Evolutionary conservation across 1,284 basidiomycete genomes (phyloP).

Genomic region (Naganishia liquefaciens): DNA sequence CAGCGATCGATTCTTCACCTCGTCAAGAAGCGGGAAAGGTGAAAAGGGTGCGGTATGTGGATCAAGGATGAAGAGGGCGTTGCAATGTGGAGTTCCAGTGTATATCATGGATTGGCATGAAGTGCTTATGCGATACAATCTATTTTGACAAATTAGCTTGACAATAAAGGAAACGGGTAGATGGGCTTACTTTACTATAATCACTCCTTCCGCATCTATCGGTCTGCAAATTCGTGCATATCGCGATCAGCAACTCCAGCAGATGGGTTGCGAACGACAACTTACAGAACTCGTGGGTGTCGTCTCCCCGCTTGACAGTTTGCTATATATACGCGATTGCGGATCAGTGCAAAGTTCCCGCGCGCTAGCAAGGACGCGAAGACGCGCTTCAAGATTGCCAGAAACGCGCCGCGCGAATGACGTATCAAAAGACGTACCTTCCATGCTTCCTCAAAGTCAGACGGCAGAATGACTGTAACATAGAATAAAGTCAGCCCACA

Average conservation of each 20-base stretch:
- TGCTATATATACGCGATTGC: conserved; percentile 59
- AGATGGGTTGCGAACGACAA: conserved; percentile 43
- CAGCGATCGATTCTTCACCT: conserved; percentile 28
- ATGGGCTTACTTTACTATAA: conserved; percentile 32
- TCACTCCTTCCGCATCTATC: conserved; percentile 22
- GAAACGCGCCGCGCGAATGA: conserved; percentile 54
- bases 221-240: conserved; percentile 12
- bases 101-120: conserved; percentile 18
- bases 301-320: conserved; percentile 90
- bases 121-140: conserved; percentile 27
- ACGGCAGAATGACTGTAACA: conserved; percentile 74
- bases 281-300: conserved; percentile 94
- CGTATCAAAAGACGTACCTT: conserved; percentile 67
- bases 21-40: conserved; percentile 29
- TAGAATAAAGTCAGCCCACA: too few relatives aligned
- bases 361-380: conserved; percentile 39
- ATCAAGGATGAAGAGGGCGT: not conserved
- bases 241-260: conserved; percentile 25
- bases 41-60: conserved; percentile 16
- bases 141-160: not conserved
- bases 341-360: conserved; percentile 38
- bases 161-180: not conserved
- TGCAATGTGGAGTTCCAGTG: not conserved
- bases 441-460: conserved; percentile 98
- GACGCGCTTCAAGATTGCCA: conserved; percentile 35